A percentile compares a stretch with the other conserved stretches of the same genome.
Evolutionary conservation across 177 flowering plant genomes (phyloP).

Genomic region (Telopea speciosissima): DNA sequence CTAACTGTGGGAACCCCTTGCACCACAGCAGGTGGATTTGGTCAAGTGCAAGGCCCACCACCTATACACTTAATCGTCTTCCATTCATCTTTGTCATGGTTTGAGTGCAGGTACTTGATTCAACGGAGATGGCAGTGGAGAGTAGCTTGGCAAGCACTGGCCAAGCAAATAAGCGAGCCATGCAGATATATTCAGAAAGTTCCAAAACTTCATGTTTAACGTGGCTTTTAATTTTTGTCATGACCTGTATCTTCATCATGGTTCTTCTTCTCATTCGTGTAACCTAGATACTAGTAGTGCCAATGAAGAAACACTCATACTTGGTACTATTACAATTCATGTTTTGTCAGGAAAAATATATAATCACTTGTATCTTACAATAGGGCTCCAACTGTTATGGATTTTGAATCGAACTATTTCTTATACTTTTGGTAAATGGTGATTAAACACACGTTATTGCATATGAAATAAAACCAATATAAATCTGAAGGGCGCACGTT

Average conservation of each 20-base stretch:
- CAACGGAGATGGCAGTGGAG: constrained; percentile 88
- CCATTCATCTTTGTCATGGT: not conserved
- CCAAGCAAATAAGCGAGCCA: constrained; percentile 60
- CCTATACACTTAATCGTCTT: too few relatives aligned
- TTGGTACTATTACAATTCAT: not conserved
- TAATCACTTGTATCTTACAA: too few relatives aligned
- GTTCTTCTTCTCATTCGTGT: constrained; percentile 78
- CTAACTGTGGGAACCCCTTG: too few relatives aligned
- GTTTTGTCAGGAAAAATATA: not conserved
- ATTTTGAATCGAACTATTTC: too few relatives aligned
- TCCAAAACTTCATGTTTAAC: constrained; percentile 74
- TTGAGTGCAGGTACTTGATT: constrained; percentile 69
- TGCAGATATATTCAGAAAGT: constrained; percentile 53
- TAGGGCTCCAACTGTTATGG: too few relatives aligned
- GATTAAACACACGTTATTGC: too few relatives aligned
- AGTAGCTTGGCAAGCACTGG: constrained; percentile 91
- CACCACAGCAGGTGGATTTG: too few relatives aligned
- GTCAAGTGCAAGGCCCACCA: too few relatives aligned
- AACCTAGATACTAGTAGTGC: not conserved
- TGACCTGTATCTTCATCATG: constrained; percentile 76
- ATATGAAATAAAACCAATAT: too few relatives aligned
- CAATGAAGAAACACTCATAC: not conserved
- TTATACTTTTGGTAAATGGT: too few relatives aligned
- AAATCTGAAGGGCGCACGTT: too few relatives aligned
- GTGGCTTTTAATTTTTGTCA: constrained; percentile 64